A percentile compares a stretch with the other conserved stretches of the same genome.
Evolutionary conservation across 2,329 filamentous ascomycete species (phyloP).

Genomic region (Xylaria hypoxylon): DNA sequence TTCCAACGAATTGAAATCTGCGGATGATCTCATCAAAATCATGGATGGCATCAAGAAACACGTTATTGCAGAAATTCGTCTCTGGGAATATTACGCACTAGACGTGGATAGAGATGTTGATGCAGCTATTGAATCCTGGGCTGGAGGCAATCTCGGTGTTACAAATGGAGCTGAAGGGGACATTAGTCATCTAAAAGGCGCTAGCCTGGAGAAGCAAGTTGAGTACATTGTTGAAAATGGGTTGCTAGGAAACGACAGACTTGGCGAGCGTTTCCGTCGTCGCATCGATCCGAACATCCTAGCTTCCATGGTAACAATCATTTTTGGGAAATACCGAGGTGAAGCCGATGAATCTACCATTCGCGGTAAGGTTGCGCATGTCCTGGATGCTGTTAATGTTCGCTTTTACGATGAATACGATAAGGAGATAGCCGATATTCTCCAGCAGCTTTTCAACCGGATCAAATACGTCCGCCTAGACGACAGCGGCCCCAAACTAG

Average conservation of each 20-base stretch:
- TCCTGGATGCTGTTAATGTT: conserved; percentile 87
- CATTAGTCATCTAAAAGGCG: conserved; percentile 61
- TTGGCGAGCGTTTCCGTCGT: conserved; percentile 84
- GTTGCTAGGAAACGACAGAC: conserved; percentile 75
- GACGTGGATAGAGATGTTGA: conserved; percentile 80
- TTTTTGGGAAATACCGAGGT: conserved; percentile 75
- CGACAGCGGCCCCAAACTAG: conserved; percentile 87
- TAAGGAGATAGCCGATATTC: conserved; percentile 80
- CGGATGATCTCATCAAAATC: conserved; percentile 79
- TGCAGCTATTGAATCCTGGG: conserved; percentile 78
- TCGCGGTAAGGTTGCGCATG: conserved; percentile 66
- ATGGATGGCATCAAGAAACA: conserved; percentile 87
- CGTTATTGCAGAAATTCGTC: conserved; percentile 78
- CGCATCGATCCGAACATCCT: conserved; percentile 75
- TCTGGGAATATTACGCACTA: conserved; percentile 95
- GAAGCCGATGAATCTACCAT: conserved; percentile 64
- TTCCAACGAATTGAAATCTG: conserved; percentile 76
- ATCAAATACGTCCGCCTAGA: conserved; percentile 97
- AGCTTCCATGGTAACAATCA: conserved; percentile 74
- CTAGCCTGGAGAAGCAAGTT: conserved; percentile 63
- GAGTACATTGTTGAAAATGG: conserved; percentile 76
- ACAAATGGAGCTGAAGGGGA: conserved; percentile 59
- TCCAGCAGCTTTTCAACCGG: conserved; percentile 92
- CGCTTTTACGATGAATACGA: conserved; percentile 95
- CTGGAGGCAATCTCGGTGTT: conserved; percentile 66